Evolutionary conservation across 225 moss, liverwort and hornwort genomes (phyloP).

Genomic region (Takakia lepidozioides): DNA sequence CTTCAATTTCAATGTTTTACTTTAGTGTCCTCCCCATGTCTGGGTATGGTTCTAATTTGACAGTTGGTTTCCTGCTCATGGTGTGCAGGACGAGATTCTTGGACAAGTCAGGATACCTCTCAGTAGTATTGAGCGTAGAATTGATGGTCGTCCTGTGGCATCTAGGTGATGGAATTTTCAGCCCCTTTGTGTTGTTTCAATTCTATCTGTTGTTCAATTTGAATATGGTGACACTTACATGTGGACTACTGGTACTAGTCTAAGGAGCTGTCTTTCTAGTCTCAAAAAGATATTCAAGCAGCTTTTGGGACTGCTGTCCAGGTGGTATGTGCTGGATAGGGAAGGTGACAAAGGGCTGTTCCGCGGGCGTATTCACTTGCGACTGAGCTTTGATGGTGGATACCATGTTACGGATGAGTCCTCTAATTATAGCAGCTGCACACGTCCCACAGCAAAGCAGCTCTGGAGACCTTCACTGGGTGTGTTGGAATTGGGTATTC

Average conservation of each 20-base stretch:
- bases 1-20: too few relatives aligned
- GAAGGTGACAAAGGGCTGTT: constrained; percentile 54
- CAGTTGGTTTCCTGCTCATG: too few relatives aligned
- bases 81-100: constrained; percentile 69
- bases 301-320: too few relatives aligned
- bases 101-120: constrained; percentile 67
- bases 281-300: too few relatives aligned
- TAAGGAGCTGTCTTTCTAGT: too few relatives aligned
- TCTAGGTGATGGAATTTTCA: constrained; percentile 74
- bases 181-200: neutral
- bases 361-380: constrained; percentile 68
- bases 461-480: constrained; percentile 75
- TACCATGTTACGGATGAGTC: constrained; percentile 96
- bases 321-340: constrained; percentile 81
- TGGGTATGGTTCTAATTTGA: too few relatives aligned
- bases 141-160: constrained; percentile 78
- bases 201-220: too few relatives aligned
- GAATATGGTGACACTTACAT: too few relatives aligned
- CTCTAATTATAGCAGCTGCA: constrained; percentile 66
- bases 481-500: constrained; percentile 81
- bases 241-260: too few relatives aligned
- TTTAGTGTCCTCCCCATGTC: too few relatives aligned
- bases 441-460: constrained; percentile 66
- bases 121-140: constrained; percentile 53
- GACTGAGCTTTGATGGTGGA: constrained; percentile 81